These are phyloP conservation scores for Saccharum hybrid DNA, from an alignment of 202 grass and related monocot species.

Conservation along the genomic window DNA sequence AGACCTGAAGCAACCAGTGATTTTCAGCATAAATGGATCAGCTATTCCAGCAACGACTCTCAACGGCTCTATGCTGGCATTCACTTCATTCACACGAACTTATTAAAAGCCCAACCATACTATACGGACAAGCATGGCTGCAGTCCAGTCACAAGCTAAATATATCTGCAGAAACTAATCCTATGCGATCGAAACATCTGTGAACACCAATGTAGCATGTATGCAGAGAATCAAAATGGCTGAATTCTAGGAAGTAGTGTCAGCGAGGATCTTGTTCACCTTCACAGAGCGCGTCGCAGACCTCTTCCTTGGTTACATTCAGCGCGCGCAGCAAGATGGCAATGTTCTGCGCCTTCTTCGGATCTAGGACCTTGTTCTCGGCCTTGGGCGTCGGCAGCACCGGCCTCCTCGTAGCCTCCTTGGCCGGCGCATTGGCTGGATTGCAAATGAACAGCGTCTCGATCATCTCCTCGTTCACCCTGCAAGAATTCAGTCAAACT, in stretches of 20 bases:
- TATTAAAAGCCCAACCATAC: slow-evolving; percentile 42
- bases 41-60: slow-evolving; percentile 24
- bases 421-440: slow-evolving; percentile 40
- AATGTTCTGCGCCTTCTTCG: slow-evolving; percentile 91
- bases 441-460: slow-evolving; percentile 88
- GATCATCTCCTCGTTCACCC: slow-evolving; percentile 98
- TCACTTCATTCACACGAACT: slow-evolving; percentile 32
- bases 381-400: slow-evolving; percentile 44
- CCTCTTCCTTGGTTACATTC: slow-evolving; percentile 83
- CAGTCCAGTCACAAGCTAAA: slow-evolving; percentile 12
- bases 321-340: slow-evolving; percentile 85
- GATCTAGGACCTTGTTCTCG: slow-evolving; percentile 81
- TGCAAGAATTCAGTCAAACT: slow-evolving; percentile 40
- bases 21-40: slow-evolving; percentile 28
- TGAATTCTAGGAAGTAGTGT: neutral
- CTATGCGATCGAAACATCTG: neutral
- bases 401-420: slow-evolving; percentile 41
- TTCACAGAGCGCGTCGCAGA: slow-evolving; percentile 85
- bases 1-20: neutral
- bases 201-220: slow-evolving; percentile 31
- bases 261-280: slow-evolving; percentile 47
- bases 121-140: slow-evolving; percentile 14
- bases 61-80: slow-evolving; percentile 27
- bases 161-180: slow-evolving; percentile 35
- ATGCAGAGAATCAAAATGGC: slow-evolving; percentile 33